These are phyloP conservation scores for Fraxinus paxiana DNA, from an alignment of 305 asterid species.

Conservation along the genomic window DNA sequence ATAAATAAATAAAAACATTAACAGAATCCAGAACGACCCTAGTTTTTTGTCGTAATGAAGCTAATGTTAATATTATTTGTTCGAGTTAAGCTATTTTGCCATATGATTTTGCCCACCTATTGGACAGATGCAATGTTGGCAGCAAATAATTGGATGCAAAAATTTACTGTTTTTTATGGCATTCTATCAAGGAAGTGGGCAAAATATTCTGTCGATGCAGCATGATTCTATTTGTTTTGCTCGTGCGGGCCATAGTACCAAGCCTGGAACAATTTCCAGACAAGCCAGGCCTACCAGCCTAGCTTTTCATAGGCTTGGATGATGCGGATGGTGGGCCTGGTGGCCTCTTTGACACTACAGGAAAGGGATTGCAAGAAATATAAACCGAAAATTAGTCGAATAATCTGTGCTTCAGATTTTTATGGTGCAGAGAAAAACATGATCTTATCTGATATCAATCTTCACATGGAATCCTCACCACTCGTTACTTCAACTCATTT, in stretches of 20 bases:
- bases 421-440: slow-evolving; percentile 36
- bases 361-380: slow-evolving; percentile 17
- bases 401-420: slow-evolving; percentile 47
- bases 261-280: neutral
- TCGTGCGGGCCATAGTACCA: neutral
- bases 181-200: neutral
- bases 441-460: slow-evolving; percentile 61
- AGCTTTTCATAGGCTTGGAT: neutral
- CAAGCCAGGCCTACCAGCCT: neutral
- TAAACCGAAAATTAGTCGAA: neutral
- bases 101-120: neutral
- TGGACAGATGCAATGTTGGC: neutral
- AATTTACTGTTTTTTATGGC: neutral
- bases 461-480: slow-evolving; percentile 53
- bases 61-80: neutral
- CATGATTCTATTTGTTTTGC: neutral
- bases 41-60: neutral
- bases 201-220: neutral
- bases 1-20: neutral
- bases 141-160: neutral
- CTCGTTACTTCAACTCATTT: slow-evolving; percentile 41
- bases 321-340: neutral
- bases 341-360: neutral
- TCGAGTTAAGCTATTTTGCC: neutral
- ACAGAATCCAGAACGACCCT: neutral